phyloP scores from a whole-genome alignment of 768 basidiomycete genomes.

The Leccinum disarticulatum region DNA sequence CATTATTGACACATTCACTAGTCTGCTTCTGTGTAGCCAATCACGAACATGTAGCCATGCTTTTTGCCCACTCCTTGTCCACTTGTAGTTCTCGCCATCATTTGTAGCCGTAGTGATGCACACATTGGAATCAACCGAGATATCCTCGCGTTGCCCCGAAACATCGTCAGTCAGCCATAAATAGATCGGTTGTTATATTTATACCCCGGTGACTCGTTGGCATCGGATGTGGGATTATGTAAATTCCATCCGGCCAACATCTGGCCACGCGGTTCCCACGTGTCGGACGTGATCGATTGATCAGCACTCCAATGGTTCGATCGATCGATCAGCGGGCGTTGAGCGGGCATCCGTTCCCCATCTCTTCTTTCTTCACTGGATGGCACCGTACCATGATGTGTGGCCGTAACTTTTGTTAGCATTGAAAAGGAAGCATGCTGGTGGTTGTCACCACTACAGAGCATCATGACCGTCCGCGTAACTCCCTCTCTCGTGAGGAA shows the following conservation, averaged over 20 bases:
- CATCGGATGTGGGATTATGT: neutral
- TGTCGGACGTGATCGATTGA: neutral
- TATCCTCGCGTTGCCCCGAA: neutral
- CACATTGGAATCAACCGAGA: constrained; percentile 3
- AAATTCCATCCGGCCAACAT: neutral
- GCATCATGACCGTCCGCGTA: neutral
- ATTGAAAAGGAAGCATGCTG: neutral
- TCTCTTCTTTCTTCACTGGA: constrained; percentile 12
- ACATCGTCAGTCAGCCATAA: neutral
- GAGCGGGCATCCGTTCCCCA: neutral
- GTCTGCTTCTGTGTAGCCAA: constrained; percentile 25
- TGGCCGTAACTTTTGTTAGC: neutral
- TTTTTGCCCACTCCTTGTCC: constrained; percentile 8
- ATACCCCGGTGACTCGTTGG: neutral
- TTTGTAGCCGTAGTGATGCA: constrained; percentile 26
- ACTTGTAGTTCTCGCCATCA: constrained; percentile 22
- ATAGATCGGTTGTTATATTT: neutral
- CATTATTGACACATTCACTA: constrained; percentile 4
- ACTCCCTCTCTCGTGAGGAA: constrained; percentile 1
- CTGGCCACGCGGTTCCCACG: constrained; percentile 1
- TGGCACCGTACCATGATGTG: constrained; percentile 1
- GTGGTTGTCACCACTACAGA: neutral
- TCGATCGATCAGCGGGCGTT: neutral
- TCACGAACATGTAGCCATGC: constrained; percentile 27
- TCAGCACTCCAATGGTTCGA: neutral